Percentiles rank a stretch among this genome's conserved stretches.
These are phyloP conservation scores for grape (Vitis vinifera) DNA, from an alignment of 164 flowering plant species.

Conservation along the genomic window ASM3070453v1 NC_081816.1:7589501-7590000, in stretches of 20 bases:
- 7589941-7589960: background rate
- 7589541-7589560: slow-evolving; percentile 33
- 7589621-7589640: background rate
- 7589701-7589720: background rate
- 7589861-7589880: slow-evolving; percentile 42
- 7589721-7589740: slow-evolving; percentile 24
- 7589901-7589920: too few species aligned
- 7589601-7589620: slow-evolving; percentile 46
- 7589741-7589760: slow-evolving; percentile 9
- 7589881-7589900: background rate
- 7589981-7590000: slow-evolving; percentile 38
- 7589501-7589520: slow-evolving; percentile 32
- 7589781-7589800: slow-evolving; percentile 37
- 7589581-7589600: slow-evolving; percentile 36
- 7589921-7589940: too few species aligned
- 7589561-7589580: slow-evolving; percentile 42
- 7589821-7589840: slow-evolving; percentile 48
- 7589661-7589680: background rate
- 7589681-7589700: too few species aligned
- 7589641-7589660: background rate
- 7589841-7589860: slow-evolving; percentile 25
- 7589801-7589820: slow-evolving; percentile 42
- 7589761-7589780: slow-evolving; percentile 29
- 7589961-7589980: slow-evolving; percentile 37
- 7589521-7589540: slow-evolving; percentile 48